A percentile compares a stretch with the other conserved stretches of the same genome.
Conservation (phyloP, 192 early-diverging fungal genomes). For the Coemansia sp. region DNA sequence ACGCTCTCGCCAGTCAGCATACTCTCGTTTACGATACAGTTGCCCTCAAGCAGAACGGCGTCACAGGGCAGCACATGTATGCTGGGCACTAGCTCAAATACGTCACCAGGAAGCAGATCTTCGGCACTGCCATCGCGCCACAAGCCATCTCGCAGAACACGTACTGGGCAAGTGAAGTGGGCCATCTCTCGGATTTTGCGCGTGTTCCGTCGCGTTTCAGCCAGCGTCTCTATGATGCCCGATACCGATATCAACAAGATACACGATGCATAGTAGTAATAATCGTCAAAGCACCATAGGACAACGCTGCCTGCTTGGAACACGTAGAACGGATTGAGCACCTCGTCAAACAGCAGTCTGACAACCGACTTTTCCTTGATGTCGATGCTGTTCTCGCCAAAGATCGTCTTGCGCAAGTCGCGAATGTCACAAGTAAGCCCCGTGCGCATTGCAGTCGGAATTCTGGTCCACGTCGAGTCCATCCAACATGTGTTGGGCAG, state of each 20-base stretch:
- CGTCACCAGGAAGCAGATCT: slow-evolving; percentile 96
- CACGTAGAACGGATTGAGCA: slow-evolving; percentile 80
- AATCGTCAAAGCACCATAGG: slow-evolving; percentile 86
- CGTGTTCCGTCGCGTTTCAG: slow-evolving; percentile 72
- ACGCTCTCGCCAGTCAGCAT: slow-evolving; percentile 98
- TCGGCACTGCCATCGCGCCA: slow-evolving; percentile 58
- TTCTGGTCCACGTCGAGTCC: slow-evolving; percentile 46
- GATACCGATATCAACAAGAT: slow-evolving; percentile 84
- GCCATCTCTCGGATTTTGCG: slow-evolving; percentile 81
- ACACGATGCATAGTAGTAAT: slow-evolving; percentile 92
- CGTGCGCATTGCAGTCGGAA: slow-evolving; percentile 31
- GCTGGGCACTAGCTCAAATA: slow-evolving; percentile 77
- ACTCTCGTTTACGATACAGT: slow-evolving; percentile 96
- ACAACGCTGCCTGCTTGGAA: slow-evolving; percentile 76
- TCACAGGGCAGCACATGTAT: slow-evolving; percentile 83
- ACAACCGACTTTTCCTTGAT: slow-evolving; percentile 63
- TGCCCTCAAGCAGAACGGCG: slow-evolving; percentile 85
- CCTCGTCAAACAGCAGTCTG: slow-evolving; percentile 67
- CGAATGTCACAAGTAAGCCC: slow-evolving; percentile 59
- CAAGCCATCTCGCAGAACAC: slow-evolving; percentile 62
- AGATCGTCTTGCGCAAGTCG: slow-evolving; percentile 61
- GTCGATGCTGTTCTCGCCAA: slow-evolving; percentile 72
- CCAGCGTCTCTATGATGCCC: slow-evolving; percentile 73
- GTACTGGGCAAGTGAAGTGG: slow-evolving; percentile 78
- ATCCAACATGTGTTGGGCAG: slow-evolving; percentile 51